Evolutionary conservation across 352 stramenopile species (phyloP).

Genomic region (Pythium phragmiticola): DNA sequence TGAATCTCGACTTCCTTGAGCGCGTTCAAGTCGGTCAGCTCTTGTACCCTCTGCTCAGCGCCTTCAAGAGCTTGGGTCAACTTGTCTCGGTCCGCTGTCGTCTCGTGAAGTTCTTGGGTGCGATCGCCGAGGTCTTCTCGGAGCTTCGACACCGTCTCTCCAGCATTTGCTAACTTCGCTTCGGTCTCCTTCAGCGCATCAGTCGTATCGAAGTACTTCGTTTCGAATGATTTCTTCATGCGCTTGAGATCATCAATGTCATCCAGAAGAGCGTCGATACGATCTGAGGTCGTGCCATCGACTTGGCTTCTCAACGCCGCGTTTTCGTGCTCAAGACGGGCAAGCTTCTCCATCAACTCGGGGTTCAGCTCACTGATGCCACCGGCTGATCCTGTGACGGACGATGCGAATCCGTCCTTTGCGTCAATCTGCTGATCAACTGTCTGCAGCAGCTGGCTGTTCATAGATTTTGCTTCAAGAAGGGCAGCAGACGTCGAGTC

Average conservation of each 20-base stretch:
- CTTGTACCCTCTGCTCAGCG: constrained; percentile 1
- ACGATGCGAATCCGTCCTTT: background rate
- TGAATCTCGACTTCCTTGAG: constrained; percentile 3
- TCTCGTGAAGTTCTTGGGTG: constrained; percentile 19
- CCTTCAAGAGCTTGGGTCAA: background rate
- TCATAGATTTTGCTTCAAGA: constrained; percentile 38
- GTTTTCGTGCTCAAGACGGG: constrained; percentile 62
- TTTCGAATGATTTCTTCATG: constrained; percentile 73
- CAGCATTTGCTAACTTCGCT: constrained; percentile 1
- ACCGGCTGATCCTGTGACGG: constrained; percentile 12
- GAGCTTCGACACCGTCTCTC: constrained; percentile 12
- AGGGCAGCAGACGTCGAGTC: constrained; percentile 36
- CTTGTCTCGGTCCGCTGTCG: constrained; percentile 8
- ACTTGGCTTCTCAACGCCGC: constrained; percentile 44
- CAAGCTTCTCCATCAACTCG: constrained; percentile 63
- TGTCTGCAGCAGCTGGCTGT: constrained; percentile 54
- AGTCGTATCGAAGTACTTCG: constrained; percentile 59
- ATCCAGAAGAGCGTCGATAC: constrained; percentile 56
- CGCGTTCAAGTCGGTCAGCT: background rate
- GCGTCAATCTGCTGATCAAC: constrained; percentile 25
- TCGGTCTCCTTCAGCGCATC: constrained; percentile 33
- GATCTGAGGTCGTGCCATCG: constrained; percentile 47
- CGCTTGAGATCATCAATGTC: constrained; percentile 52
- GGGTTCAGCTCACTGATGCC: constrained; percentile 68
- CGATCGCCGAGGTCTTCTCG: constrained; percentile 11